These are phyloP conservation scores for Lentinula lateritia DNA, from an alignment of 768 basidiomycete genomes.

Conservation along the genomic window DNA sequence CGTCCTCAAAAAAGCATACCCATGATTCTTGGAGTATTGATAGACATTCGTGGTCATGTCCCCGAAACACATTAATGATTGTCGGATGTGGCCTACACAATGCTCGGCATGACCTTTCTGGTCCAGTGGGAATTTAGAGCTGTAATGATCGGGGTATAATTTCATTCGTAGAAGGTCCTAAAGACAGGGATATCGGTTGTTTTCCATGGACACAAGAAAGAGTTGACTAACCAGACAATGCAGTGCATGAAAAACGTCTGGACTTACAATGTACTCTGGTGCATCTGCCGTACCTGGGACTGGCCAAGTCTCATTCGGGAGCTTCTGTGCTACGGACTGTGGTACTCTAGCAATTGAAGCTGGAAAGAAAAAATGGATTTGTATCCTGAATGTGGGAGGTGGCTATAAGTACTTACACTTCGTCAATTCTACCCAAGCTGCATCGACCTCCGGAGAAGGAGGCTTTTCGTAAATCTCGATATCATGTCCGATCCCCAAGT, in stretches of 20 bases:
- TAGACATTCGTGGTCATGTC: slow-evolving; percentile 14
- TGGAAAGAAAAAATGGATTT: too few species aligned
- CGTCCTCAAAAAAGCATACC: slow-evolving; percentile 10
- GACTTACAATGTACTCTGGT: slow-evolving; percentile 12
- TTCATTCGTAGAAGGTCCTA: slow-evolving; percentile 13
- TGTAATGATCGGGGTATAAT: slow-evolving; percentile 9
- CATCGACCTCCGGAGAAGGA: slow-evolving; percentile 11
- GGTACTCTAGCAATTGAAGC: slow-evolving; percentile 9
- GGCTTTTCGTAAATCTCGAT: slow-evolving; percentile 12
- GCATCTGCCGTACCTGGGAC: slow-evolving; percentile 9
- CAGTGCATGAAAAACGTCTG: slow-evolving; percentile 17
- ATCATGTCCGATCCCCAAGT: slow-evolving; percentile 9
- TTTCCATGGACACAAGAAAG: not conserved
- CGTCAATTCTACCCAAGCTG: slow-evolving; percentile 14
- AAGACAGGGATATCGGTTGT: not conserved
- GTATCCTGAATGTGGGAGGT: slow-evolving; percentile 4
- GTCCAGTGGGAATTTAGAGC: not conserved
- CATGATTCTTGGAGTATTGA: slow-evolving; percentile 11
- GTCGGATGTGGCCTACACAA: slow-evolving; percentile 13
- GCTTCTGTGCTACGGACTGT: slow-evolving; percentile 7
- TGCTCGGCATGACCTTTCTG: slow-evolving; percentile 9
- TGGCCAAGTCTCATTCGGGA: slow-evolving; percentile 15
- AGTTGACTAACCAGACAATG: slow-evolving; percentile 14
- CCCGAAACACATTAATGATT: slow-evolving; percentile 14
- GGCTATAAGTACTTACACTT: slow-evolving; percentile 6